Base-by-base conservation (phyloP, 192 early-diverging fungal genomes). In the Backusella luteola region DNA sequence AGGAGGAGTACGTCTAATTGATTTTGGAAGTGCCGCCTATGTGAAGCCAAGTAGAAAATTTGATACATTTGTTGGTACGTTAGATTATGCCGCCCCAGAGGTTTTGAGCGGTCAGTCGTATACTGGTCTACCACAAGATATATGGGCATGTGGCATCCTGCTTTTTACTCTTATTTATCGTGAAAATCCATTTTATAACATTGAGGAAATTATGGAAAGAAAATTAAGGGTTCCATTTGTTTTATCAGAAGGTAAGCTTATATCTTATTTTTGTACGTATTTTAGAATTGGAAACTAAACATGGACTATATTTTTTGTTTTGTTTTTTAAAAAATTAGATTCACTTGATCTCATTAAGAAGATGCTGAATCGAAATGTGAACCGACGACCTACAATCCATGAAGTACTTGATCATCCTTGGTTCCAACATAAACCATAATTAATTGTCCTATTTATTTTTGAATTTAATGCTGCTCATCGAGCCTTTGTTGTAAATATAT, bases 101-200 rank as follows among this genome's bases (percentile, higher is more conserved):
- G 91, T 96, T 74, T 87, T 96, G 49, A 84, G 91, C 52, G 95
- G 95, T 35, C 90, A 93, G 46, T 89, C 89, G 6, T 96, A 96
- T 76, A 78, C 85, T 49, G 95, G 95, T 1, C 94, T 94, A 26
- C 93, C 95, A 41, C 91, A 95, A 59, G 95, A 96, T 74, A 90
- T 94, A 23, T 96, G 95, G 95, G 91, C 91, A 34, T 77, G 94
- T 17, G 95, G 95, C 4, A 93, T 96, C 4, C 83, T 95, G 7
- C 81, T 96, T n/a, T 96, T 95, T 75, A 93, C 93, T 9, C 82
- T 96, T 46, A 88, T 94, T 11, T 84, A 90, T 80, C 77, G 93
- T 73, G 69, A 89, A 73, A 79, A 93, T 80, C 85, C 95, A 77
- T 83, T 96, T 85, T 67, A 82, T 41, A 85, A 86, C 73, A 87